A percentile compares a stretch with the other conserved stretches of the same genome.
These are phyloP conservation scores for Linum tenue DNA, from an alignment of 345 rosid genomes.

Conservation along the genomic window DNA sequence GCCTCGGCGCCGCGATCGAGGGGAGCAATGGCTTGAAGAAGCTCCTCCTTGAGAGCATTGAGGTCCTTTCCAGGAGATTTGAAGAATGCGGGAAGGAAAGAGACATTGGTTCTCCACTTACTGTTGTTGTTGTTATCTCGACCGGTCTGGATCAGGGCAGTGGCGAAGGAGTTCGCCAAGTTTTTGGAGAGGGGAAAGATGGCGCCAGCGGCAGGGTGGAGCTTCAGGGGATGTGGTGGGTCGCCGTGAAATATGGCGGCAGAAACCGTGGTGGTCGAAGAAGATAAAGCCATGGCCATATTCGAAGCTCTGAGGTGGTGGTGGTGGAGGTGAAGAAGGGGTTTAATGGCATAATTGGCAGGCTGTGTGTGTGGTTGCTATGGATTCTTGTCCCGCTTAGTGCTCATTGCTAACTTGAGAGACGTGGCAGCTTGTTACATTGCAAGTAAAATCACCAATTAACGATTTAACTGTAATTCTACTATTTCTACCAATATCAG, in stretches of 20 bases:
- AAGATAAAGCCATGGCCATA: constrained; percentile 29
- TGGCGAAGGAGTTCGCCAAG: constrained; percentile 7
- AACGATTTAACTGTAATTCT: too few relatives aligned
- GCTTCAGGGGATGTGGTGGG: constrained; percentile 14
- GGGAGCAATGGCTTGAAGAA: constrained; percentile 58
- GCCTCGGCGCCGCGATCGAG: constrained; percentile 81
- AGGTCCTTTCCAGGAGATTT: constrained; percentile 38
- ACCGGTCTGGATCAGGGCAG: constrained; percentile 2
- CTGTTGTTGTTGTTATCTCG: constrained; percentile 11
- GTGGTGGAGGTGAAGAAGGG: too few relatives aligned
- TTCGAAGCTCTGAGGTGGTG: too few relatives aligned
- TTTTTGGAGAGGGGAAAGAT: constrained; percentile 15
- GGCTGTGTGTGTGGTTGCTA: too few relatives aligned
- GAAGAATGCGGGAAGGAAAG: constrained; percentile 75
- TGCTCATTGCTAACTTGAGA: too few relatives aligned
- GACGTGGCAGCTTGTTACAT: too few relatives aligned
- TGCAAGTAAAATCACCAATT: too few relatives aligned
- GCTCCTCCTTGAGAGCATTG: constrained; percentile 54
- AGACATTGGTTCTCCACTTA: constrained; percentile 45
- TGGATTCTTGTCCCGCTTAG: too few relatives aligned
- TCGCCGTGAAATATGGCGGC: constrained; percentile 13
- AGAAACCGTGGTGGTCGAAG: not conserved
- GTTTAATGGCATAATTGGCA: too few relatives aligned
- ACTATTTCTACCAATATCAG: too few relatives aligned
- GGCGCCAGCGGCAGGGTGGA: constrained; percentile 3